Evolutionary conservation across 1,284 basidiomycete genomes (phyloP), one percentile per base, ranked within the genome.

Genomic region (Apiotrichum gracile): DNA sequence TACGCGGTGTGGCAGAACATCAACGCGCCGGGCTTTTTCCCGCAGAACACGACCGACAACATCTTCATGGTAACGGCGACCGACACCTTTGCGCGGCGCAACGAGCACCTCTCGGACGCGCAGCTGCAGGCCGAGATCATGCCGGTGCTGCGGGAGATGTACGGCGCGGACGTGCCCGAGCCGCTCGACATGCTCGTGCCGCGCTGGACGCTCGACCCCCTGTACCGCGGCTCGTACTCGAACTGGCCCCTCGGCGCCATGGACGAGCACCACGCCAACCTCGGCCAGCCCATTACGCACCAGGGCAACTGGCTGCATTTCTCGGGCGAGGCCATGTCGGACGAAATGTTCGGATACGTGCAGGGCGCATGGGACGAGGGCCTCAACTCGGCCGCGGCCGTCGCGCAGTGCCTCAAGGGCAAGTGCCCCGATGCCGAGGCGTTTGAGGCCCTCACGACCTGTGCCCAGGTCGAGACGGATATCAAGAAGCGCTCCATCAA

Each of bases 1-100:
- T 86, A 85, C 71, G 80, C 83, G 0, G 78, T 85, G 12, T 87
- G 85, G 85, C 85, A 86, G 63, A 82, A 80, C 60, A 74, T 87
- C 45, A 84, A 86, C 64, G 78, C 83, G 46, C 57, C 75, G 0
- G 73, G 76, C 22, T 85, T 84, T 69, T 77, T 85, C 50, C 83
- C 82, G 6, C 82, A 80, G 26, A 47, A 33, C 38, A 59, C 55
- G 33, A 25, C 39, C 21, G 29, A 45, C 25, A 62, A 63, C 37
- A 78, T 86, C 31, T 55, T 86, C 19, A 82, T 85, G 63, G 82
- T 79, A 17, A 86, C 84, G 0, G 83, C 85, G 5, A 85, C 82
- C 5, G 83, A 83, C 49, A 34, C 22, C 9, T 37, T 60, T 19
- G 46, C 41, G 34, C 54, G 83, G 80, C 80, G 83, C 37, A 78